Base-by-base conservation (phyloP, 2,329 filamentous ascomycete genomes). In the Colletotrichum chrysophilum region DNA sequence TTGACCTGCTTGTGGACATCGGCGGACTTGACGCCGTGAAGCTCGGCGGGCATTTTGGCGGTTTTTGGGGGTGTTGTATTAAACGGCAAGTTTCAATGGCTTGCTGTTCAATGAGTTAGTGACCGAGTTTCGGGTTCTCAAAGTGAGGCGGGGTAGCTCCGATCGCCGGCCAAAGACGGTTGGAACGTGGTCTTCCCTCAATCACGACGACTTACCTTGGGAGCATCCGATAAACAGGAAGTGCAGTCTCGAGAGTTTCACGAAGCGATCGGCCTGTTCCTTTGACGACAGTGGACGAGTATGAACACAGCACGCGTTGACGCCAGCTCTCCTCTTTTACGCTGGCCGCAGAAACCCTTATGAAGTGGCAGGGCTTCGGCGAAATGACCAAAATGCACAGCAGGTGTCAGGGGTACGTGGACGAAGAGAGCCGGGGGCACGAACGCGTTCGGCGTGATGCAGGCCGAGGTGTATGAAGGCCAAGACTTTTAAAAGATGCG, bases 1-100 rank as follows among this genome's bases (percentile, higher is more conserved):
- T 91, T 87, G 81, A 96, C 92, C 74, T 91, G 88, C 77, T 83
- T 83, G 80, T 91, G 88, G 75, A 91, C 83, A 71, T 89, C 85
- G 76, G 81, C 82, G 24, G 88, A 83, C 76, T 86, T 85, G 82
- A 90, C 83, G 66, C 87, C 87, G 77, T 89, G 82, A 61, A 87
- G 76, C 78, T 86, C 81, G 75, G 83, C 76, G 18, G 86, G 86
- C 86, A 88, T 87, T 60, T 21, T 75, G 74, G 38, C 73, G 26
- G 62, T 26, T 30, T 52, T 24, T 0, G 32, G 18, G 7, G 26
- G n/a, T 55, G 7, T 70, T 48, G 12, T 62, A n/a, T 16, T 26
- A 21, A 32, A 16, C 58, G 21, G 26, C 7, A 21, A 26, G 30
- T n/a, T 21, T 30, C 16, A 48, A 24, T 34, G 30, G 7, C 7